Evolutionary conservation across 768 basidiomycete genomes (phyloP), one percentile per base, ranked within the genome.

Genomic region (Clathrus columnatus): DNA sequence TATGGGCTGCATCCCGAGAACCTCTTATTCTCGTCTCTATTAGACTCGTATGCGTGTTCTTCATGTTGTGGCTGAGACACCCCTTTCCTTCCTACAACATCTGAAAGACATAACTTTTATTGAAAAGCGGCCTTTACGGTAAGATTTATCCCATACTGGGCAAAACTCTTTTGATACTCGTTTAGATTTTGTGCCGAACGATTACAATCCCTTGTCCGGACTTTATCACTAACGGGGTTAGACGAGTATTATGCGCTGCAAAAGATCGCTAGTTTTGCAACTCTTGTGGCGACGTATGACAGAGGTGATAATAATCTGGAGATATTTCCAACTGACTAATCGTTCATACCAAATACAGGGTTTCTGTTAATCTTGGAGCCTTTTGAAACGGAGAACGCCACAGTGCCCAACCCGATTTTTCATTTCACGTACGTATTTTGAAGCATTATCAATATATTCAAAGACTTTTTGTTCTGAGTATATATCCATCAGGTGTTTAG

Each of bases 21-120:
- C 59, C 17, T 24, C 10, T 41, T 47, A 36, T 54, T 24, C 43
- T 26, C n/a, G 45, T 46, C 48, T 16, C 41, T 51, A 51, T 21
- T 62, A 97, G 94, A 98, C 95, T 17, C 81, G 96, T 52, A 98
- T 98, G 95, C 84, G 96, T 49, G 96, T 99, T n/a, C 73, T 97
- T 24, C 96, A 98, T 67, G 96, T 99, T 58, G 96, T 99, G 14
- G 96, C 96, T 17, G 96, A 99, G 70, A 99, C 96, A 1, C 96
- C 96, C 0, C 73, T 89, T 24, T 98, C 95, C 1, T 99, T 99
- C 69, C 72, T 99, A 42, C 95, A 97, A 64, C 96, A 99, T 70
- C 76, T 99, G 47, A 98, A 96, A 70, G 96, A 99, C 62, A 97
- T 98, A 59, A 98, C 96, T 14, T 99, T 93, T 67, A 99, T 99